Evolutionary conservation across 163 green algal genomes (phyloP).

Genomic region (Chlorella variabilis): DNA sequence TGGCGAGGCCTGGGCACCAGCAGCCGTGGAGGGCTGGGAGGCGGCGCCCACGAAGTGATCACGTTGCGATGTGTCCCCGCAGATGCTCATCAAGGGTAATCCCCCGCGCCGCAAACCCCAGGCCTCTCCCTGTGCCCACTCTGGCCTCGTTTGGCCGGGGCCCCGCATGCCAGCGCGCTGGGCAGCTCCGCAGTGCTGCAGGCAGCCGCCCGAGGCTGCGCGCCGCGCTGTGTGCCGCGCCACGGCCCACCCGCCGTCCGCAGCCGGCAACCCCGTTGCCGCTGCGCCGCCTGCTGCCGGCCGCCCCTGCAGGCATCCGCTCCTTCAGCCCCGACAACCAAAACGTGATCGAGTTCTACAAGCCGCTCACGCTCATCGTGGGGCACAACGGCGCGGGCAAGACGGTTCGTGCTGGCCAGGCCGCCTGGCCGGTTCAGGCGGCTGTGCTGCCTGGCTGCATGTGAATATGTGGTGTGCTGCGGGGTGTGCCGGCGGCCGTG

Average conservation of each 20-base stretch:
- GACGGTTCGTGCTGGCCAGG: slow-evolving; percentile 71
- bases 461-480: too few relatives aligned
- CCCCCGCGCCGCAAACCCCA: neutral
- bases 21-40: too few relatives aligned
- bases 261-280: too few relatives aligned
- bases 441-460: too few relatives aligned
- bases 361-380: slow-evolving; percentile 97
- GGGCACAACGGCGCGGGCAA: slow-evolving; percentile 98
- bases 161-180: neutral
- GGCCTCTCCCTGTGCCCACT: neutral
- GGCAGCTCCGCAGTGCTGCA: too few relatives aligned
- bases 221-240: too few relatives aligned
- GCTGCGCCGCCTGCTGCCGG: neutral
- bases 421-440: neutral
- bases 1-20: neutral
- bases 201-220: too few relatives aligned
- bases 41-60: neutral
- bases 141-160: too few relatives aligned
- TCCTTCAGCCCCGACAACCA: slow-evolving; percentile 94
- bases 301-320: slow-evolving; percentile 73
- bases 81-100: slow-evolving; percentile 96
- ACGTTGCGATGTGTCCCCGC: too few relatives aligned
- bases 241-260: too few relatives aligned
- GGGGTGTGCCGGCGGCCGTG: too few relatives aligned
- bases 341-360: slow-evolving; percentile 92